Evolutionary conservation across 78 protist species (phyloP).

Genomic region (Cyanophora paradoxa): DNA sequence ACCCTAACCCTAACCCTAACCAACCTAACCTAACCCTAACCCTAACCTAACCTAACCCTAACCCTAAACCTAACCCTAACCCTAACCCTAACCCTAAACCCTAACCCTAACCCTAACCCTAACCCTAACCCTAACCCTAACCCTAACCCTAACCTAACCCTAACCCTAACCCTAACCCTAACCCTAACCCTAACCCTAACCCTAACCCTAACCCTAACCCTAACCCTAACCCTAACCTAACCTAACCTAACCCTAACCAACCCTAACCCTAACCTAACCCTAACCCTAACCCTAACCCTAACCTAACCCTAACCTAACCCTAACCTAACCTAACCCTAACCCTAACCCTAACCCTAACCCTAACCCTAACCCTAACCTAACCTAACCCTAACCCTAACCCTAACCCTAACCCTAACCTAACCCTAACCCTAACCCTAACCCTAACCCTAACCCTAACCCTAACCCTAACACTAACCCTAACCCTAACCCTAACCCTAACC

Average conservation of each 20-base stretch:
- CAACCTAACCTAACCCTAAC: too few relatives aligned
- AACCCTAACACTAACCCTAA: too few relatives aligned
- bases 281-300: constrained; percentile 22
- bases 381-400: background rate
- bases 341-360: background rate
- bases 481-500: background rate
- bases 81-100: background rate
- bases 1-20: background rate
- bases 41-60: too few relatives aligned
- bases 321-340: constrained; percentile 6
- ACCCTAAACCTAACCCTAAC: background rate
- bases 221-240: too few relatives aligned
- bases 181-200: background rate
- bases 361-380: background rate
- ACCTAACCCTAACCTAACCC: too few relatives aligned
- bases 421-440: constrained; percentile 25
- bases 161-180: background rate
- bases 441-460: constrained; percentile 9
- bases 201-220: constrained; percentile 14
- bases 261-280: too few relatives aligned
- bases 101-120: background rate
- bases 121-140: constrained; percentile 24
- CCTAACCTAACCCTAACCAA: too few relatives aligned
- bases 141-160: too few relatives aligned
- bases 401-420: too few relatives aligned